phyloP scores from a whole-genome alignment of 306 rosid genomes.

The Elaeagnus macrophylla region DNA sequence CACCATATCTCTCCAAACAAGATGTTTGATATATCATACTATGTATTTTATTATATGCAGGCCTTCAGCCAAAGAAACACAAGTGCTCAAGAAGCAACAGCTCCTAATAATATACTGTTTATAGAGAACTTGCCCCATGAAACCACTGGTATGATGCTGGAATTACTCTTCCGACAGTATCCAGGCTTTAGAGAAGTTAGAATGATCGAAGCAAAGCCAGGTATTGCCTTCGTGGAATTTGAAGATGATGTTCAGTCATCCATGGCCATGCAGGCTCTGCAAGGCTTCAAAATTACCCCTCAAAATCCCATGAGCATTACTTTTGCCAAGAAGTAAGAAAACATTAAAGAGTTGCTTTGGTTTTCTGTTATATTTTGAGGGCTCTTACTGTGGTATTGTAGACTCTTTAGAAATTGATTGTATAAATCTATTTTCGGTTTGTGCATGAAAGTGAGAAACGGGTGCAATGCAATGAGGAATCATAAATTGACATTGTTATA shows the following conservation, averaged over 20 bases:
- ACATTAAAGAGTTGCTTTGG: too few species aligned
- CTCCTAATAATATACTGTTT: conserved; percentile 85
- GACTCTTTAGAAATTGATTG: too few species aligned
- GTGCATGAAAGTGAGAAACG: too few species aligned
- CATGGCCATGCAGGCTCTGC: conserved; percentile 91
- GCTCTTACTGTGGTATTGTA: too few species aligned
- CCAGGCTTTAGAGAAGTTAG: conserved; percentile 98
- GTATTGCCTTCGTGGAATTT: conserved; percentile 86
- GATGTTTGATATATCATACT: too few species aligned
- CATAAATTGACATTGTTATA: too few species aligned
- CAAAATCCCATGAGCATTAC: conserved; percentile 74
- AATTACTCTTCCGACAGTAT: conserved; percentile 84
- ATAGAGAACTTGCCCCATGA: conserved; percentile 90
- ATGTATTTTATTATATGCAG: conserved; percentile 36
- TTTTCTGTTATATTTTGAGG: too few species aligned
- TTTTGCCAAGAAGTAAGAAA: conserved; percentile 83
- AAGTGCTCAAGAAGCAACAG: conserved; percentile 52
- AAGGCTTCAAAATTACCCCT: conserved; percentile 90
- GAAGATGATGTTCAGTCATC: conserved; percentile 91
- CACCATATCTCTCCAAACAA: too few species aligned
- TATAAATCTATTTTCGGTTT: too few species aligned
- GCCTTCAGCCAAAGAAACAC: conserved; percentile 55
- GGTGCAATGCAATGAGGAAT: too few species aligned
- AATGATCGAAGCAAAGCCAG: conserved; percentile 98
- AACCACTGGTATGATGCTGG: conserved; percentile 82